Conservation (phyloP, 352 stramenopile genomes). For the Globisporangium echinulatum region DNA sequence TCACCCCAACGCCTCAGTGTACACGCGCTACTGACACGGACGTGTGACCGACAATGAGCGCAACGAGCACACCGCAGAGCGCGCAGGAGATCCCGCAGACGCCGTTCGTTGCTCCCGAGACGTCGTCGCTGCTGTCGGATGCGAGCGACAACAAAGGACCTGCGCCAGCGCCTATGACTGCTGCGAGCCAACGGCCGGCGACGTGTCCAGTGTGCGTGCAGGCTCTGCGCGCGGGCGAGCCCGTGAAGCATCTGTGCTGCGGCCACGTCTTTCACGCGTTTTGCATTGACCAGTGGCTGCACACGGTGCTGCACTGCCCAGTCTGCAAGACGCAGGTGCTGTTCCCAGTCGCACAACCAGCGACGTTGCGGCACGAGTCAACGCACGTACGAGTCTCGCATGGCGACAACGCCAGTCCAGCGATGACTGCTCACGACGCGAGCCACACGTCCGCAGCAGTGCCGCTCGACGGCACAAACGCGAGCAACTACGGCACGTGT, state of each 20-base stretch:
- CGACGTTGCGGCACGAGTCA: conserved; percentile 12
- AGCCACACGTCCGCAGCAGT: conserved; percentile 3
- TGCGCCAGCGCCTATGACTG: neutral
- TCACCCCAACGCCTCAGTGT: neutral
- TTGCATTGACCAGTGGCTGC: conserved; percentile 54
- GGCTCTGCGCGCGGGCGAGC: conserved; percentile 21
- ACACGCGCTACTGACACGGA: neutral
- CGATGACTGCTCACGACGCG: neutral
- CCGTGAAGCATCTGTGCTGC: conserved; percentile 52
- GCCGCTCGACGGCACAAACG: conserved; percentile 29
- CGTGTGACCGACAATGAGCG: neutral
- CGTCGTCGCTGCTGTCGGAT: neutral
- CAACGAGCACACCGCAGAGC: conserved; percentile 1
- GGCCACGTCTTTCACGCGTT: conserved; percentile 54
- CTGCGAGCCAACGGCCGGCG: conserved; percentile 11
- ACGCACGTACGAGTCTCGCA: neutral
- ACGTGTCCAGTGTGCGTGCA: conserved; percentile 36
- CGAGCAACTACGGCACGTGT: conserved; percentile 37
- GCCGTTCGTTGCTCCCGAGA: conserved; percentile 3
- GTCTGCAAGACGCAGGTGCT: conserved; percentile 56
- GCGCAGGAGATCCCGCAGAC: conserved; percentile 11
- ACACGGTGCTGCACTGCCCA: conserved; percentile 35
- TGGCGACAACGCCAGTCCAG: neutral
- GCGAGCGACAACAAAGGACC: neutral
- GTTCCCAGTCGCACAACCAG: conserved; percentile 30